Conservation (phyloP, 768 basidiomycete genomes). For the Termitomyces sp. region DNA sequence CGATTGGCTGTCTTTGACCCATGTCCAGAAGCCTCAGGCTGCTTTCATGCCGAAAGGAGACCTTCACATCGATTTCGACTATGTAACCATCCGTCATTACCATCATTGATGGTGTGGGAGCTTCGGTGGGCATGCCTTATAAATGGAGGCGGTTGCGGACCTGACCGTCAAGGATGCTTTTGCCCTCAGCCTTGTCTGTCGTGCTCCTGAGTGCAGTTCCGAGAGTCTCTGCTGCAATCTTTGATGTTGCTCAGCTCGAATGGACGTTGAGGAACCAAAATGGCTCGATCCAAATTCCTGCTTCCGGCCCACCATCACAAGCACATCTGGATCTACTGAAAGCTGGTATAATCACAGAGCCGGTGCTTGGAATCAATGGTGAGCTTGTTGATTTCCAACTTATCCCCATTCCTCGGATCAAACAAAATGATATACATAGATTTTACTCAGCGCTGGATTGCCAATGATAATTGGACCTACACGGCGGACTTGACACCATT, state of each 20-base stretch:
- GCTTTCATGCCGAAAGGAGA: background rate
- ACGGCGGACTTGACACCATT: constrained; percentile 47
- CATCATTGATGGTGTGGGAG: constrained; percentile 2
- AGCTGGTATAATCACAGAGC: constrained; percentile 49
- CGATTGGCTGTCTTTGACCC: too few relatives aligned
- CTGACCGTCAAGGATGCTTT: constrained; percentile 4
- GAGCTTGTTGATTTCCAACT: background rate
- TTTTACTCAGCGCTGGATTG: constrained; percentile 50
- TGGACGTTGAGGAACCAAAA: constrained; percentile 54
- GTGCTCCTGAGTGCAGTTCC: background rate
- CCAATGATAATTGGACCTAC: constrained; percentile 54
- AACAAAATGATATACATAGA: constrained; percentile 28
- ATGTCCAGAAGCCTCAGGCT: too few relatives aligned
- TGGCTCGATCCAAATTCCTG: constrained; percentile 47
- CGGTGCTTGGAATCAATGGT: constrained; percentile 51
- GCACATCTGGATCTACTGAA: constrained; percentile 46
- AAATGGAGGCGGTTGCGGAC: background rate
- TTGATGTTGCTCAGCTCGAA: constrained; percentile 38
- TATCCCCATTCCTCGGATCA: background rate
- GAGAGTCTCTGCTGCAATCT: constrained; percentile 19
- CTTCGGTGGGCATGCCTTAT: background rate
- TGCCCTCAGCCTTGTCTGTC: background rate
- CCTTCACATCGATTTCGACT: background rate
- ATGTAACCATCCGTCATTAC: background rate
- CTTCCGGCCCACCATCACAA: constrained; percentile 46